phyloP scores from a whole-genome alignment of 768 basidiomycete species.

The Hydnomerulius pinastri region DNA sequence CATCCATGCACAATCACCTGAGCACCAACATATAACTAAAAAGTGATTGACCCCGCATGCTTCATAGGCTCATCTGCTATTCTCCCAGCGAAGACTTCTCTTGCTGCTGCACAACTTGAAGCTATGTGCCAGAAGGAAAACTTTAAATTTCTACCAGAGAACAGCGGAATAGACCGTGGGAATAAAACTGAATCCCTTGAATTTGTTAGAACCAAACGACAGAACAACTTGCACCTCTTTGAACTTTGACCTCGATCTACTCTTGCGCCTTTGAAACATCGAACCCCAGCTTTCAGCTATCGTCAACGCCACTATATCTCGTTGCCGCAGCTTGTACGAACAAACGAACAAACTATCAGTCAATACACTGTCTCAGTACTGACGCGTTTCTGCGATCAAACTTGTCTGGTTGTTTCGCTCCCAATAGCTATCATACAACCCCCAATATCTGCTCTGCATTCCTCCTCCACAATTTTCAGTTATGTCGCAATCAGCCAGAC shows the following conservation, averaged over 20 bases:
- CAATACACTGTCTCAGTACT: constrained; percentile 16
- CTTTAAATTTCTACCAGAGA: too few species aligned
- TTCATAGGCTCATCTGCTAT: too few species aligned
- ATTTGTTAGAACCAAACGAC: constrained; percentile 22
- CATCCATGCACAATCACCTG: too few species aligned
- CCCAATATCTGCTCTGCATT: constrained; percentile 10
- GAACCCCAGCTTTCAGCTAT: constrained; percentile 10
- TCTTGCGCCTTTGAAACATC: constrained; percentile 13
- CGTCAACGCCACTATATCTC: constrained; percentile 12
- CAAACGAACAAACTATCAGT: constrained; percentile 15
- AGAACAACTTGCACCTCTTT: constrained; percentile 19
- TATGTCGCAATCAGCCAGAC: constrained; percentile 34
- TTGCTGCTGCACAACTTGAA: too few species aligned
- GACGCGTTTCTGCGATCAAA: constrained; percentile 25
- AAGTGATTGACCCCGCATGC: too few species aligned
- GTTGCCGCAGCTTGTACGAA: constrained; percentile 14
- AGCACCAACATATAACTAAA: too few species aligned
- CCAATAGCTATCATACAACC: constrained; percentile 14
- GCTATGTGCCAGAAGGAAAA: too few species aligned
- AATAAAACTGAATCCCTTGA: constrained; percentile 24
- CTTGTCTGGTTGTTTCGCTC: constrained; percentile 10
- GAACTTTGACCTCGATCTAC: constrained; percentile 34
- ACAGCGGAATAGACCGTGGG: constrained; percentile 24
- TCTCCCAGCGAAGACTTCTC: too few species aligned
- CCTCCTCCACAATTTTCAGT: constrained; percentile 13